A percentile compares a stretch with the other conserved stretches of the same genome.
Conservation (phyloP, 345 rosid genomes). For the Brassica rapa region DNA sequence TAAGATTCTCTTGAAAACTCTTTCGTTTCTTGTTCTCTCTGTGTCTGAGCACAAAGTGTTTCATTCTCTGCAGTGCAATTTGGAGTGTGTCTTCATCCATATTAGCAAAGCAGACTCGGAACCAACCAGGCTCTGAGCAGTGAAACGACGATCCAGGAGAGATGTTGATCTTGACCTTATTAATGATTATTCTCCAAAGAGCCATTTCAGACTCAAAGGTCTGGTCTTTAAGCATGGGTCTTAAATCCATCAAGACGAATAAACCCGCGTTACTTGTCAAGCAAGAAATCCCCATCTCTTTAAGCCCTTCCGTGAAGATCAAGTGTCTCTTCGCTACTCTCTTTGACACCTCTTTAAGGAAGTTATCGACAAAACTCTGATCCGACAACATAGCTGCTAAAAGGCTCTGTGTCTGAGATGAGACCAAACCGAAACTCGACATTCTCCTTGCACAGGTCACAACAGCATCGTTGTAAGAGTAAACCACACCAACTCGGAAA, state of each 20-base stretch:
- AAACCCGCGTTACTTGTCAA: slow-evolving; percentile 36
- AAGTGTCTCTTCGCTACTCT: slow-evolving; percentile 34
- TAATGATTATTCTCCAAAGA: slow-evolving; percentile 25
- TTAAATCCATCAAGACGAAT: slow-evolving; percentile 35
- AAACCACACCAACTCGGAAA: slow-evolving; percentile 57
- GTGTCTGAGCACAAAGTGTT: slow-evolving; percentile 28
- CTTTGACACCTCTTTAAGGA: slow-evolving; percentile 13
- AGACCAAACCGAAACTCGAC: slow-evolving; percentile 62
- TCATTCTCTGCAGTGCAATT: slow-evolving; percentile 22
- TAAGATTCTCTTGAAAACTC: slow-evolving; percentile 50
- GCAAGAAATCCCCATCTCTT: slow-evolving; percentile 36
- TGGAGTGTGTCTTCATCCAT: slow-evolving; percentile 41
- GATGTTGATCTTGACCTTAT: slow-evolving; percentile 39
- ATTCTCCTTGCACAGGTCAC: slow-evolving; percentile 55
- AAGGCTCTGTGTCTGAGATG: slow-evolving; percentile 59
- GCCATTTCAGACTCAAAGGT: slow-evolving; percentile 29
- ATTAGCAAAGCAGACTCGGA: slow-evolving; percentile 40
- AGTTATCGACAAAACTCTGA: slow-evolving; percentile 24
- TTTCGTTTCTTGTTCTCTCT: slow-evolving; percentile 18
- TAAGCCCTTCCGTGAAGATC: slow-evolving; percentile 31
- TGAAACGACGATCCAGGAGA: slow-evolving; percentile 43
- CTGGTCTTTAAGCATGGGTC: slow-evolving; percentile 20
- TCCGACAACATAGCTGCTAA: slow-evolving; percentile 43
- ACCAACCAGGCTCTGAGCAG: slow-evolving; percentile 45
- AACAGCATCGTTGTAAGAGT: slow-evolving; percentile 51